These are phyloP conservation scores for Microsporum canis DNA, from an alignment of 2,329 filamentous ascomycete genomes.

Conservation along the genomic window DNA sequence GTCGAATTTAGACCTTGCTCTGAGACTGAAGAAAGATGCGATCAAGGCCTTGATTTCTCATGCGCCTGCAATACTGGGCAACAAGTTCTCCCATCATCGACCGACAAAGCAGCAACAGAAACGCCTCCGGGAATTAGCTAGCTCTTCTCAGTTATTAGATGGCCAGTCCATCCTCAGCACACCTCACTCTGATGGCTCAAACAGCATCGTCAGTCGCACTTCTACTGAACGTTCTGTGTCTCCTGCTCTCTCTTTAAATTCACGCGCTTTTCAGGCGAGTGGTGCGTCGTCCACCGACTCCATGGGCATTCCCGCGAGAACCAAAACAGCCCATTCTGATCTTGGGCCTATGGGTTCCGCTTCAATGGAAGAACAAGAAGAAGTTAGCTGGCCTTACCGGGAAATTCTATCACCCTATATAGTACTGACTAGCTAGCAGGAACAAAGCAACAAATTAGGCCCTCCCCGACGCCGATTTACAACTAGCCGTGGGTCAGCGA, in stretches of 20 bases:
- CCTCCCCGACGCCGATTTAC: neutral
- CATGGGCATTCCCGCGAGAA: neutral
- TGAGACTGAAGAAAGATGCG: conserved; percentile 88
- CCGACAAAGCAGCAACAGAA: conserved; percentile 69
- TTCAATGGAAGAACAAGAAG: neutral
- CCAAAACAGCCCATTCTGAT: neutral
- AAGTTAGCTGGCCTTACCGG: neutral
- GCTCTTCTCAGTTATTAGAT: conserved; percentile 53
- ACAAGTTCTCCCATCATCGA: conserved; percentile 86
- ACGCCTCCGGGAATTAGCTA: conserved; percentile 73
- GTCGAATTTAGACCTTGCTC: conserved; percentile 89
- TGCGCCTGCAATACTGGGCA: conserved; percentile 89
- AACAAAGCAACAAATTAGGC: neutral
- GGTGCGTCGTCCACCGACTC: conserved; percentile 8
- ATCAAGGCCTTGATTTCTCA: conserved; percentile 90
- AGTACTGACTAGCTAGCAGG: neutral
- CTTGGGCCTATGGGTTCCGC: neutral
- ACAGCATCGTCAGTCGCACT: conserved; percentile 28
- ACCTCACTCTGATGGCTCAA: conserved; percentile 19
- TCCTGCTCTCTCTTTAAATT: conserved; percentile 28
- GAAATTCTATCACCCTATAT: neutral
- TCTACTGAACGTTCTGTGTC: conserved; percentile 29
- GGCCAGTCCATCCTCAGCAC: conserved; percentile 5
- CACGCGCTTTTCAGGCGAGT: conserved; percentile 27
- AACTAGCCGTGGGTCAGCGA: neutral